phyloP scores from a whole-genome alignment of 1,284 basidiomycete genomes.

The Irpex rosettiformis region DNA sequence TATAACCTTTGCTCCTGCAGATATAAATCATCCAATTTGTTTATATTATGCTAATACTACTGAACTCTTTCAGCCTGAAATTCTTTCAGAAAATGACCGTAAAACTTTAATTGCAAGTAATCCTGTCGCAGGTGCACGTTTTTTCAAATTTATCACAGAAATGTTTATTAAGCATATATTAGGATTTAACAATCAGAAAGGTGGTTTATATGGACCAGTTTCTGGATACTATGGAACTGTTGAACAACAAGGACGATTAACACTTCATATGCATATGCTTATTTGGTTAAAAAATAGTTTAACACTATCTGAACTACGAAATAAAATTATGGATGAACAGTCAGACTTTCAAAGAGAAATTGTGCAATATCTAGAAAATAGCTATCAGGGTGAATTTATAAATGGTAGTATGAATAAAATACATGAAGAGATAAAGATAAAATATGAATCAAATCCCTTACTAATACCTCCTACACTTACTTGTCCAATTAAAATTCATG shows the following conservation, averaged over 20 bases:
- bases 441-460: too few species aligned
- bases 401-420: not conserved
- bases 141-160: slow-evolving; percentile 13
- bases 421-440: not conserved
- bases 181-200: slow-evolving; percentile 16
- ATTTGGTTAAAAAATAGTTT: slow-evolving; percentile 22
- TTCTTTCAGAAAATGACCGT: slow-evolving; percentile 2
- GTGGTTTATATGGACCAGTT: slow-evolving; percentile 29
- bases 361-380: slow-evolving; percentile 12
- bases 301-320: slow-evolving; percentile 20
- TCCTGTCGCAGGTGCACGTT: slow-evolving; percentile 24
- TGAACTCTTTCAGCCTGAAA: not conserved
- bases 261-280: slow-evolving; percentile 23
- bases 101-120: slow-evolving; percentile 23
- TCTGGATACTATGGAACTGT: slow-evolving; percentile 32
- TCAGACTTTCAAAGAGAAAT: slow-evolving; percentile 23
- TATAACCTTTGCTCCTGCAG: slow-evolving; percentile 1
- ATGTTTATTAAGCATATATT: slow-evolving; percentile 30
- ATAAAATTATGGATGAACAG: slow-evolving; percentile 20
- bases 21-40: not conserved
- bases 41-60: not conserved
- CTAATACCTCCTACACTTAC: too few species aligned
- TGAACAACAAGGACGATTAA: slow-evolving; percentile 33
- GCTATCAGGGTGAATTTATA: slow-evolving; percentile 5
- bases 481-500: too few species aligned